These are phyloP conservation scores for Lactifluus hygrophoroides DNA, from an alignment of 768 basidiomycete species.

Conservation along the genomic window DNA sequence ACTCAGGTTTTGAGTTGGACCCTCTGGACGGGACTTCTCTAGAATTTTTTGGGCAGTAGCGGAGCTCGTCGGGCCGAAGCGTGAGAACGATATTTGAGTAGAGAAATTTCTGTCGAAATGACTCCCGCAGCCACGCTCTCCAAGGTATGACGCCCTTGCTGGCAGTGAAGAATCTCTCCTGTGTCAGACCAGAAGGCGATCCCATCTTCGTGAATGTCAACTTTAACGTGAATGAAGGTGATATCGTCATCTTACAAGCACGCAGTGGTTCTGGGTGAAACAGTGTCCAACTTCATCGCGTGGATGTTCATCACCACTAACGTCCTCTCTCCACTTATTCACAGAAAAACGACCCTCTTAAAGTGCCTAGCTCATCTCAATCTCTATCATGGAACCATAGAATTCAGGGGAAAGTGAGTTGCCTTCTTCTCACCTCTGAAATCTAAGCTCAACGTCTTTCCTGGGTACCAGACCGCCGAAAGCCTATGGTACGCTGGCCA, in stretches of 20 bases:
- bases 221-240: conserved; percentile 59
- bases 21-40: no score
- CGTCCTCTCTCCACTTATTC: neutral
- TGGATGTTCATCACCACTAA: neutral
- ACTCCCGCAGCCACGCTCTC: neutral
- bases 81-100: neutral
- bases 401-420: conserved; percentile 59
- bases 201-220: conserved; percentile 52
- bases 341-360: conserved; percentile 62
- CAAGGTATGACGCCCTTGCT: conserved; percentile 31
- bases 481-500: conserved; percentile 34
- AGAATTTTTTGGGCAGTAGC: neutral
- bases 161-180: conserved; percentile 44
- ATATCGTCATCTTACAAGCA: conserved; percentile 71
- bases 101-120: neutral
- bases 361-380: conserved; percentile 81
- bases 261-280: conserved; percentile 66
- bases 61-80: conserved; percentile 12
- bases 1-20: neutral
- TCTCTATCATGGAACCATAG: conserved; percentile 55
- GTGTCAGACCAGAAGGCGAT: conserved; percentile 37
- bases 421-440: neutral
- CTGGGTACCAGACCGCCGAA: conserved; percentile 37
- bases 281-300: neutral
- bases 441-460: neutral